Evolutionary conservation across 495 filamentous ascomycete genomes (phyloP), one percentile per base, ranked within the genome.

Genomic region (Terfezia boudieri): DNA sequence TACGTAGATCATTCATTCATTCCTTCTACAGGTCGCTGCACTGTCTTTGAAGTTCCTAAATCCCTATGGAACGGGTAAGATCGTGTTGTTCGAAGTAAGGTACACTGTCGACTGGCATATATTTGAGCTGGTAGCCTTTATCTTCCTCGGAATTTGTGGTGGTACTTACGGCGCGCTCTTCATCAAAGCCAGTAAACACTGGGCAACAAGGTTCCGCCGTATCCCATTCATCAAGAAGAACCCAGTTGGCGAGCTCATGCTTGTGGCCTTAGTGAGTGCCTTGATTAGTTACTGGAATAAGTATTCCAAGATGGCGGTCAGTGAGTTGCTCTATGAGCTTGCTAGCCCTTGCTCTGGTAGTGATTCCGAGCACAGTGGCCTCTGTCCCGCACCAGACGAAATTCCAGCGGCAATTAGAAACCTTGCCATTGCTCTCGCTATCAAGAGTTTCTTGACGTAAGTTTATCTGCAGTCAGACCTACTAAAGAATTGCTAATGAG

Each of bases 41-140:
- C 65, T 98, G 26, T 86, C 88, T 4, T 71, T 96, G 55, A 94
- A 94, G 61, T 94, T 94, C 62, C 73, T 96, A 52, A 88, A 98
- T 55, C 90, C 90, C 0, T 98, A 98, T 64, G 89, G 88, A 17
- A 98, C 86, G 0, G 78, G 84, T 53, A 96, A 98, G 66, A 88
- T 98, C 55, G 90, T 98, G 56, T 74, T 96, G 59, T 98, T 98
- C 65, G 76, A 95, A 68, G 86, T 98, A 50, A 76, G 86, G 8
- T 98, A 96, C 60, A 65, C 83, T n/a, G 77, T 77, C 9, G 90
- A 98, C 65, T 98, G 90, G 90, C 77, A 83, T 60, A 82, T 86
- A 60, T 95, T 96, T 66, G 90, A 98, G 67, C 75, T 98, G 57
- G 71, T 75, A 49, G 77, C 78, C 37, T 98, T 96, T 66, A 79